phyloP scores from a whole-genome alignment of 1,284 basidiomycete species.

The Cutaneotrichosporon cutaneum region DNA sequence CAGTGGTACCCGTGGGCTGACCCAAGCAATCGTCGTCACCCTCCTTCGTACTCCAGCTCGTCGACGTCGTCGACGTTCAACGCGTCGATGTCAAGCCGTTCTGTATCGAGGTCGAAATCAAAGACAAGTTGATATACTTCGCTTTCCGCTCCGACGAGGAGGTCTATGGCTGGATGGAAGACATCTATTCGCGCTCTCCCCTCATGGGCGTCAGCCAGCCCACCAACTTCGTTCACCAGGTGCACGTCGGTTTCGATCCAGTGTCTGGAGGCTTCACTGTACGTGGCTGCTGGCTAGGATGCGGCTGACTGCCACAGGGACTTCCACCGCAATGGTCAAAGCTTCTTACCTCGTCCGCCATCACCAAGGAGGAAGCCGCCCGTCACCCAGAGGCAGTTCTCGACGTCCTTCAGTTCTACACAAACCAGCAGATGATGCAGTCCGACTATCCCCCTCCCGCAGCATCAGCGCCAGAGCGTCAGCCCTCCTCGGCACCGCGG shows the following conservation, averaged over 20 bases:
- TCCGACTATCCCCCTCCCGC: constrained; percentile 23
- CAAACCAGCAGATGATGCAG: constrained; percentile 75
- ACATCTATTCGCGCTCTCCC: constrained; percentile 88
- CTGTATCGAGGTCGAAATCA: constrained; percentile 80
- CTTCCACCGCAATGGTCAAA: constrained; percentile 97
- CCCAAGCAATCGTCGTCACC: constrained; percentile 40
- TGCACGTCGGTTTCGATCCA: constrained; percentile 97
- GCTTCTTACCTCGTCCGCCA: constrained; percentile 90
- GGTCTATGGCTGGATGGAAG: constrained; percentile 94
- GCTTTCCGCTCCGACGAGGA: constrained; percentile 86
- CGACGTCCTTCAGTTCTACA: constrained; percentile 97
- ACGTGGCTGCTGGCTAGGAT: constrained; percentile 37
- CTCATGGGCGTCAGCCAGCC: constrained; percentile 90
- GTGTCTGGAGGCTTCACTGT: constrained; percentile 90
- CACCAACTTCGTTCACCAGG: constrained; percentile 96
- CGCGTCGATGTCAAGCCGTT: constrained; percentile 91
- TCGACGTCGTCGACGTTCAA: constrained; percentile 81
- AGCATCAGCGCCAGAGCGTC: constrained; percentile 55
- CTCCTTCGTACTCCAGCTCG: constrained; percentile 54
- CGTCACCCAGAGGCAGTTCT: constrained; percentile 95
- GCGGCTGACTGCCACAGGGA: constrained; percentile 59
- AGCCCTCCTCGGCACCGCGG: constrained; percentile 60
- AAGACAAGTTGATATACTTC: constrained; percentile 61
- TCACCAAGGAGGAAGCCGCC: constrained; percentile 95
- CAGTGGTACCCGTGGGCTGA: background rate